Percentiles rank a stretch among this genome's conserved stretches.
These are phyloP conservation scores for Fusarium robinianum DNA, from an alignment of 2,329 filamentous ascomycete genomes.

Conservation along the genomic window DNA sequence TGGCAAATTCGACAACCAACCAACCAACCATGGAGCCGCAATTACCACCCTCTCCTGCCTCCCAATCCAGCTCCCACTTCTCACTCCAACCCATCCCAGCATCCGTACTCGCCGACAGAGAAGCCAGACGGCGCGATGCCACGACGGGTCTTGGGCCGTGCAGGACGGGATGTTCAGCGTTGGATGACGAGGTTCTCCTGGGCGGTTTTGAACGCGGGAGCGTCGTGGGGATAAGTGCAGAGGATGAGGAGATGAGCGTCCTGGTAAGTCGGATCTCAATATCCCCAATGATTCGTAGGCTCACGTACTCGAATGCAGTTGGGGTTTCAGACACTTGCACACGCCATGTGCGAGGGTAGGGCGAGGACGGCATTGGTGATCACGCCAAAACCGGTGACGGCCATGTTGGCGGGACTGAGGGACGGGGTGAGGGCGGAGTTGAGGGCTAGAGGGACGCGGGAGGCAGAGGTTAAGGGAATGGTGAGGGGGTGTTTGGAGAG, in stretches of 20 bases:
- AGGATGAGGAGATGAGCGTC: constrained; percentile 54
- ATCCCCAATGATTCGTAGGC: too few relatives aligned
- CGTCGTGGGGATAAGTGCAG: constrained; percentile 59
- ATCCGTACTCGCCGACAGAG: constrained; percentile 46
- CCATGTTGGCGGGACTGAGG: constrained; percentile 48
- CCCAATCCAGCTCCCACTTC: constrained; percentile 54
- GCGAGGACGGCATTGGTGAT: constrained; percentile 48
- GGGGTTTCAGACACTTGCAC: constrained; percentile 54
- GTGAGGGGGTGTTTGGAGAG: constrained; percentile 50
- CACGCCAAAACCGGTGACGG: constrained; percentile 51
- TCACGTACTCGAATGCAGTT: too few relatives aligned
- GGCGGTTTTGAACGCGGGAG: constrained; percentile 56
- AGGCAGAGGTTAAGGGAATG: constrained; percentile 24
- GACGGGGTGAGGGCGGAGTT: constrained; percentile 47
- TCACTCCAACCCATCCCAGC: constrained; percentile 51
- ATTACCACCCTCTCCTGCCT: constrained; percentile 11
- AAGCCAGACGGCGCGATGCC: constrained; percentile 43
- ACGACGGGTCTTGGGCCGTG: constrained; percentile 40
- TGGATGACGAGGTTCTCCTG: constrained; percentile 54
- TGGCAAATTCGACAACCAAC: background rate
- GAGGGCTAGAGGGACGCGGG: constrained; percentile 13
- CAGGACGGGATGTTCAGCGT: constrained; percentile 50
- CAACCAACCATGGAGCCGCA: constrained; percentile 1
- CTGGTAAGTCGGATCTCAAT: too few relatives aligned
- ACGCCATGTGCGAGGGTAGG: constrained; percentile 41